Base-by-base conservation (phyloP, 805 yeast species). In the Metschnikowia orientalis region DNA sequence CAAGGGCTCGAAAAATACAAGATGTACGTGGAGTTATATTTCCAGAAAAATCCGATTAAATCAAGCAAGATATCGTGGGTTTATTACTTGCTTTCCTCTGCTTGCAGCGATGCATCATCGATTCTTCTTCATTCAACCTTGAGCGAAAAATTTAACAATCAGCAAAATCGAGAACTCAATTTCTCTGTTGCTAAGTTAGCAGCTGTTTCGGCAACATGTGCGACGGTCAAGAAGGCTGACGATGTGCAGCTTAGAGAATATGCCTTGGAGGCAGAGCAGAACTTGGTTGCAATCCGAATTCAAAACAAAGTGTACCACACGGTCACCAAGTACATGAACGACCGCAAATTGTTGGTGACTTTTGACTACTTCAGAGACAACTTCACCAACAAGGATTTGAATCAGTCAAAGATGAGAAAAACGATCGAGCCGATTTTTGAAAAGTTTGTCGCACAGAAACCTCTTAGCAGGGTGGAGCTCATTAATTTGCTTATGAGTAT, bases 101-200 rank as follows among this genome's bases (percentile, higher is more conserved):
- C 76, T 7, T 82, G 68, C 50, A 42, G 32, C 4, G 49, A 56
- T 2, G 90, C 88, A 0, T 61, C 80, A 1, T 46, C 53, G 9
- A 62, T 67, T 1, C 58, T 87, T 18, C 47, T 63, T 3, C 50
- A 57, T 1, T 68, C 75, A 17, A 60, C 69, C 4, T 53, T 66
- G 3, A 14, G 37, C 4, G 37, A 46, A 6, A 40, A 51, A 2
- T 70, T 69, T 11, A 75, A 73, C 16, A 48, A 57, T 7, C 61
- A 69, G 26, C 56, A 56, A 8, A 71, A 69, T 43, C 72, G 71
- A 45, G 75, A 71, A 44, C 47, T 81, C 14, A 77, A 77, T 42
- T 66, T 79, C 38, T 81, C 86, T 36, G 56, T 87, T 30, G 89
- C 94, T 2, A 87, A 87, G 53, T 56, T 88, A 14, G 59, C 85